Evolutionary conservation across 2,329 filamentous ascomycete species (phyloP), one percentile per base, ranked within the genome.

Genomic region (Ophiostoma piceae): DNA sequence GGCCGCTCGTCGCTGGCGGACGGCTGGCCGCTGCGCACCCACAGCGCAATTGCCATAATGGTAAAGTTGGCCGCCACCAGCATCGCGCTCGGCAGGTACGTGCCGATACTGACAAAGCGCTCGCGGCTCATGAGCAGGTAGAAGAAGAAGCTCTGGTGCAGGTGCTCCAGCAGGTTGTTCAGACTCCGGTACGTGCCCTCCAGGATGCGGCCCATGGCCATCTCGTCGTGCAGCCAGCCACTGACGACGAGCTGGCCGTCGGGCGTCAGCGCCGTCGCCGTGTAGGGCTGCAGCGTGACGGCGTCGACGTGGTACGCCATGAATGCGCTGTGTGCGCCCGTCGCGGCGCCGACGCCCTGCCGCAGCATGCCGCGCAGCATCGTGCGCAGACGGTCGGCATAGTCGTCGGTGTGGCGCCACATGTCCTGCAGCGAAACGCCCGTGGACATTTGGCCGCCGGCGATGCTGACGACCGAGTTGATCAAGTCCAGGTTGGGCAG

Each of bases 131-230:
- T 93, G 64, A 99, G 84, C 68, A 99, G 83, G 78, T 99, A 99
- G 81, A 99, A 98, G 85, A 99, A 99, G 83, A 99, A 99, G 78
- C 94, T 97, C 81, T 99, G 95, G 78, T 99, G 95, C 72, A 99
- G 84, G 78, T 99, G 94, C 80, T 99, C 95, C 41, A 99, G 85
- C 71, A 99, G 82, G 77, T 99, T 99, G 81, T 99, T 99, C 79
- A 99, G 82, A 78, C 92, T 97, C 75, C 95, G 86, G 78, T 96
- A 96, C 2, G 95, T 86, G 75, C 93, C 93, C 80, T 99, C 95
- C 4, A 98, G 85, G 0, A 94, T 89, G 69, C 94, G 86, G 6
- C 95, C 95, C 77, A 99, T 88, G 11, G 91, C 91, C 92, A 98
- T 98, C 80, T 98, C 95, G 78, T 99, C 95, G 77, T 99, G 93